Base-by-base conservation (phyloP, 176 grass and related monocot species). In the Puccinellia tenuiflora region DNA sequence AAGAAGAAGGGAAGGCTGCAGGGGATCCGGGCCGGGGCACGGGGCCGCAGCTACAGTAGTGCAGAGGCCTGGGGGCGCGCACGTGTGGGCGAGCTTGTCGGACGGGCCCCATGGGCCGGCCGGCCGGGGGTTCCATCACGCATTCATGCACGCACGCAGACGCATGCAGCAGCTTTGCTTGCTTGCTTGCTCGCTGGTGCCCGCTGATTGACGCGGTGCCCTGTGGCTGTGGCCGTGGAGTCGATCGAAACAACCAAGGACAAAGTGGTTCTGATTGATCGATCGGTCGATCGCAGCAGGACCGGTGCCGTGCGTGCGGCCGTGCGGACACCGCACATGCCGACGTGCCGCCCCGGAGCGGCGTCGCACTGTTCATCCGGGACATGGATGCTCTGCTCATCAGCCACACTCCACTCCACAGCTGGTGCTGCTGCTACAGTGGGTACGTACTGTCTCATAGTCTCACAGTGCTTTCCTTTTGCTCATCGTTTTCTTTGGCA, bases 31-130 rank as follows among this genome's bases (percentile, higher is more conserved):
- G 60, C 60, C 60, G 28, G 28, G 28, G 14, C 26, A 53, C 55
- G 73, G 85, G 85, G 88, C 75, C 73, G 85, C 79, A 37, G 88
- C 85, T 90, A 86, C 86, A 90, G 81, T 38, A 10, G 1, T 0
- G 0, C 11, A 3, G 34, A 11, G 61, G 29, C 13, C n/a, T 73
- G 39, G 87, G 6, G 77, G 62, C 81, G 87, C 18, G 87, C 87
- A 89, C 84, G 88, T 90, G 88, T 78, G 88, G 45, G 77, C 13
- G 88, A 90, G 61, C 54, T 64, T 90, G 88, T 82, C 83, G 63
- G 79, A 51, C 3, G 40, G 47, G 69, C 42, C 68, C n/a, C 60
- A 31, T 71, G 88, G 85, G 40, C 78, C 61, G 81, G 81, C 66
- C 76, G 57, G 70, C 77, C 13, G 35, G 29, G 30, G n/a, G 83